A percentile compares a stretch with the other conserved stretches of the same genome.
Conservation (phyloP, 352 stramenopile genomes). For the Thalassiosira hispida region DNA sequence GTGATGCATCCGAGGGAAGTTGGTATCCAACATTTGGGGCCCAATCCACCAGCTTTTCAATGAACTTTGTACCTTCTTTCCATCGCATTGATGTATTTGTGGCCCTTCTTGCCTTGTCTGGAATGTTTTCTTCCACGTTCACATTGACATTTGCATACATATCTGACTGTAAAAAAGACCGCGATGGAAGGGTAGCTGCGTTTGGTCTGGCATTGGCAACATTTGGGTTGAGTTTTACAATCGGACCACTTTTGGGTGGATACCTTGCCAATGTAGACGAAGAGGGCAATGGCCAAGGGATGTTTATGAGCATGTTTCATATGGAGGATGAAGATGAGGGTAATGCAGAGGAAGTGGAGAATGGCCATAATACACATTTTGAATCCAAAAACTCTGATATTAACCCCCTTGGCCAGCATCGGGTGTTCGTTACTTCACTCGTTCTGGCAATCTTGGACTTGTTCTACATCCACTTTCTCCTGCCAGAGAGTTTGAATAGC, state of each 20-base stretch:
- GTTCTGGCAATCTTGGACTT: conserved; percentile 84
- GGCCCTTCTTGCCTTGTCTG: conserved; percentile 74
- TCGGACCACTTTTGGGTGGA: conserved; percentile 85
- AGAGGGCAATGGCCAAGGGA: conserved; percentile 24
- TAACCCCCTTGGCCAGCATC: conserved; percentile 53
- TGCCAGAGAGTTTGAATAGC: conserved; percentile 80
- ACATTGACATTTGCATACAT: conserved; percentile 90
- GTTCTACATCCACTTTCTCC: conserved; percentile 84
- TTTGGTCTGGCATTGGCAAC: conserved; percentile 88
- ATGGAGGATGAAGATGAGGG: conserved; percentile 21
- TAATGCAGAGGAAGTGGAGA: neutral
- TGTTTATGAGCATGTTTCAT: conserved; percentile 49
- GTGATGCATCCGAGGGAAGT: conserved; percentile 16
- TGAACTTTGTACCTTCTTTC: conserved; percentile 10
- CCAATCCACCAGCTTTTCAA: neutral
- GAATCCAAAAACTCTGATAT: conserved; percentile 18
- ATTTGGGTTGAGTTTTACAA: conserved; percentile 87
- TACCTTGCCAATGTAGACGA: conserved; percentile 79
- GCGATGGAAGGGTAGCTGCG: conserved; percentile 81
- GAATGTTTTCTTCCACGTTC: conserved; percentile 88
- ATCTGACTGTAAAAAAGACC: conserved; percentile 82
- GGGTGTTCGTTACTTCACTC: conserved; percentile 84
- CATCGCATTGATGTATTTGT: conserved; percentile 77
- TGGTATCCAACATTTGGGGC: conserved; percentile 13
- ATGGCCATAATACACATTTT: conserved; percentile 4